Percentiles rank a stretch among this genome's conserved stretches.
Conservation (phyloP, 495 filamentous ascomycete species). For the Neurospora sp. region DNA sequence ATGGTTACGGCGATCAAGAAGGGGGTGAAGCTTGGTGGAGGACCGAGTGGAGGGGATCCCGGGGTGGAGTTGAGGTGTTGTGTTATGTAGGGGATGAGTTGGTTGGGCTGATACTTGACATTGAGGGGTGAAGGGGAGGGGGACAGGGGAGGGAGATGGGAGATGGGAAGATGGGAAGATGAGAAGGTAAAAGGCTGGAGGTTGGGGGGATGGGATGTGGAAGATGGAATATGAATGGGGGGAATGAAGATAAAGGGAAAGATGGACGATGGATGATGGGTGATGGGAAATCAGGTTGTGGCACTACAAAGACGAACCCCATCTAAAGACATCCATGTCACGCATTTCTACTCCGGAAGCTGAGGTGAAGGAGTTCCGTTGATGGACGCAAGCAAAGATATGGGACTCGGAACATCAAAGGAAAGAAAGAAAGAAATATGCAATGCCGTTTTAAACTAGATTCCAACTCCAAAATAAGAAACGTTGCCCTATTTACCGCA, state of each 20-base stretch:
- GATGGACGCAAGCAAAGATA: neutral
- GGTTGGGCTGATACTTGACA: too few species aligned
- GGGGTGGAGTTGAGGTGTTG: slow-evolving; percentile 25
- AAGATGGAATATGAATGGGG: too few species aligned
- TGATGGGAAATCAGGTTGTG: neutral
- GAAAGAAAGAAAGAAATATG: neutral
- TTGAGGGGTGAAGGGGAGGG: too few species aligned
- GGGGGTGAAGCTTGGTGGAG: slow-evolving; percentile 27
- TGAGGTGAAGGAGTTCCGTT: neutral
- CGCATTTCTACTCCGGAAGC: neutral
- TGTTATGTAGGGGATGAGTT: slow-evolving; percentile 25
- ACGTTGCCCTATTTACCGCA: neutral
- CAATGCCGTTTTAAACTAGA: neutral
- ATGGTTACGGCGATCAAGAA: slow-evolving; percentile 20
- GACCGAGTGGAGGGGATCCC: slow-evolving; percentile 24
- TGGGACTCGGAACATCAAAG: neutral
- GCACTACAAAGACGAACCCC: neutral
- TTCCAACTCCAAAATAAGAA: neutral
- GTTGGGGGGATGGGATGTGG: too few species aligned
- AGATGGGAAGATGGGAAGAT: too few species aligned
- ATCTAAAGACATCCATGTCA: neutral
- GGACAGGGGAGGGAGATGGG: too few species aligned
- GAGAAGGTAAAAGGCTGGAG: neutral
- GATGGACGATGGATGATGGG: neutral
- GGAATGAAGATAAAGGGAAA: neutral